Percentiles rank a stretch among this genome's conserved stretches.
These are phyloP conservation scores for Paradendryphiella salina DNA, from an alignment of 2,329 filamentous ascomycete species.

Conservation along the genomic window DNA sequence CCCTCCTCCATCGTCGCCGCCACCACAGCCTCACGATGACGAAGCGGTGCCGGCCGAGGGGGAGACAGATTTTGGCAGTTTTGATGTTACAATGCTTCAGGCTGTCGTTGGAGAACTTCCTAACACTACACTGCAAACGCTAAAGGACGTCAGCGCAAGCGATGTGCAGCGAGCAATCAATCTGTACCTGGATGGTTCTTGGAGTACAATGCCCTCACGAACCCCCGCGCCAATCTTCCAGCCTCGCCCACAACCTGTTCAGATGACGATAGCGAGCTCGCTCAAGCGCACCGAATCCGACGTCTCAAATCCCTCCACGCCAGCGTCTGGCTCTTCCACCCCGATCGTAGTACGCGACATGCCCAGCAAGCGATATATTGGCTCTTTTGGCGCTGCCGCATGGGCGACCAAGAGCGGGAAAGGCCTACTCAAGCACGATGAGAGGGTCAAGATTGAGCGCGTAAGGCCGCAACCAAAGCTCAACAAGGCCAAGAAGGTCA, in stretches of 20 bases:
- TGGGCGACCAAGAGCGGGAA: constrained; percentile 88
- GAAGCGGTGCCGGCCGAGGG: constrained; percentile 9
- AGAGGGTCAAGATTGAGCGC: constrained; percentile 83
- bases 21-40: constrained; percentile 19
- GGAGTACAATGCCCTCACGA: constrained; percentile 49
- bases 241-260: constrained; percentile 22
- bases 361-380: constrained; percentile 74
- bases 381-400: constrained; percentile 85
- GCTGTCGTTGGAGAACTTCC: constrained; percentile 62
- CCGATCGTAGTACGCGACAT: constrained; percentile 44
- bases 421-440: constrained; percentile 76
- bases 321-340: constrained; percentile 24
- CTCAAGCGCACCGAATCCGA: constrained; percentile 36
- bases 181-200: constrained; percentile 66
- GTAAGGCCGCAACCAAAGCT: constrained; percentile 68
- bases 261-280: constrained; percentile 29
- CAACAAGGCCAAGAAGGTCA: constrained; percentile 46
- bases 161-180: constrained; percentile 65
- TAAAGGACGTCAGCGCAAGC: constrained; percentile 56
- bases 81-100: constrained; percentile 60
- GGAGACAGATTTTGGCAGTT: constrained; percentile 42
- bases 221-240: constrained; percentile 22
- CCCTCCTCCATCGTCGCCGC: constrained; percentile 38
- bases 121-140: constrained; percentile 49
- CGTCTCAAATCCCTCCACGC: constrained; percentile 27